A percentile compares a stretch with the other conserved stretches of the same genome.
These are phyloP conservation scores for Chloris gayana DNA, from an alignment of 176 grass and related monocot species.

Conservation along the genomic window DNA sequence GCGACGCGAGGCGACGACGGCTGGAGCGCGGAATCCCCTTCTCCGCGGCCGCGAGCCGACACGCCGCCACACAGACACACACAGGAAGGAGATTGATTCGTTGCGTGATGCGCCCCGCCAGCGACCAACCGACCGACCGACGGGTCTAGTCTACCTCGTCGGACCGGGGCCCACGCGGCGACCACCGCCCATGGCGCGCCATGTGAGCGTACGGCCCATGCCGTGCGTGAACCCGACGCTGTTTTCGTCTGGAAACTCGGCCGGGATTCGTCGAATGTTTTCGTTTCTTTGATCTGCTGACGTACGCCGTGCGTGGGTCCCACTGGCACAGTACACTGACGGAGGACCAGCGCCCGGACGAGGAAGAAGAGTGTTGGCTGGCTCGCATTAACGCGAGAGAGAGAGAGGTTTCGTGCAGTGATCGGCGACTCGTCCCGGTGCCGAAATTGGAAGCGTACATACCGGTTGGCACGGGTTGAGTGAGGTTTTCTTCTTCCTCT, in stretches of 20 bases:
- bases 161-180: too few species aligned
- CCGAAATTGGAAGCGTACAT: too few species aligned
- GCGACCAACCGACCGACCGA: not conserved
- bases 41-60: too few species aligned
- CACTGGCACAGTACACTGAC: not conserved
- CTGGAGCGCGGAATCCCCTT: too few species aligned
- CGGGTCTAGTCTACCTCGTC: not conserved
- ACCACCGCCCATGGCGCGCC: conserved; percentile 24
- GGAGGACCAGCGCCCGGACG: not conserved
- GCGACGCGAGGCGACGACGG: too few species aligned
- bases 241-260: not conserved
- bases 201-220: conserved; percentile 16
- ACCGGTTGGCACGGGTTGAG: too few species aligned
- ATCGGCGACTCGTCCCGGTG: too few species aligned
- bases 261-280: not conserved
- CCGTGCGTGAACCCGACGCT: not conserved
- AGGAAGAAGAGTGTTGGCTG: not conserved
- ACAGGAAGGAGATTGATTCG: not conserved
- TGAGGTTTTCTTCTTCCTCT: too few species aligned
- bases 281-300: not conserved
- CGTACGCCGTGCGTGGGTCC: not conserved
- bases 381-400: too few species aligned
- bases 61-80: too few species aligned
- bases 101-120: conserved; percentile 27
- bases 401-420: too few species aligned